Evolutionary conservation across 2,329 filamentous ascomycete species (phyloP), one percentile per base, ranked within the genome.

Genomic region (Myotisia sp.): DNA sequence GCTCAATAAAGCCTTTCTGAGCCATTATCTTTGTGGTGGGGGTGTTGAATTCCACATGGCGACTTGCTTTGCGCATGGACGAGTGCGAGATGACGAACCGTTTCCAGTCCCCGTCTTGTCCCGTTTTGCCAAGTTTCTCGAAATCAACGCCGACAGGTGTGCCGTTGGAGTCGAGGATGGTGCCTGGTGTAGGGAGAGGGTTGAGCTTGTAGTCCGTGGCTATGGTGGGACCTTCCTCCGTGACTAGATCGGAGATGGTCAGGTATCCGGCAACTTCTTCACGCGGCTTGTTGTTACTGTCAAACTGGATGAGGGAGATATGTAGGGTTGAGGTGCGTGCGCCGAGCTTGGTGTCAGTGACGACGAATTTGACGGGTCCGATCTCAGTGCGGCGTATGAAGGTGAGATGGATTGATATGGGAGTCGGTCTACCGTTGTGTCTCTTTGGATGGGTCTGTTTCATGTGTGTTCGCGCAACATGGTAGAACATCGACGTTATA

Each of bases 231-330:
- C 78, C 78, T 3, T 59, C 52, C 49, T 81, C 76, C 2, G 62
- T 62, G 2, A 55, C 45, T 28, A 79, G 63, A 42, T 81, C 76
- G 14, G 67, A 67, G 41, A 80, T 68, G 5, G 74, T 80, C 40
- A 77, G 63, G 51, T 79, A 78, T 9, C 65, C 70, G 23, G 76
- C 63, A 14, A 79, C 67, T 49, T 75, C 76, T 44, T 74, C 67
- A 34, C 73, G 68, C 7, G 62, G 21, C 34, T 18, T 37, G 26
- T 37, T 43, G 40, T 34, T 40, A 44, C 54, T 24, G 60, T 54
- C 49, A 8, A 40, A 28, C 28, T 64, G 60, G 4, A 52, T 50
- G 1, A 80, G 64, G 9, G 67, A 67, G 36, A 79, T 61, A 47
- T 79, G 74, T 16, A 80, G 64, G 18, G 73, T 65, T 12, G 71